Evolutionary conservation across 2,329 filamentous ascomycete species (phyloP).

Genomic region (Talaromyces rugulosus): DNA sequence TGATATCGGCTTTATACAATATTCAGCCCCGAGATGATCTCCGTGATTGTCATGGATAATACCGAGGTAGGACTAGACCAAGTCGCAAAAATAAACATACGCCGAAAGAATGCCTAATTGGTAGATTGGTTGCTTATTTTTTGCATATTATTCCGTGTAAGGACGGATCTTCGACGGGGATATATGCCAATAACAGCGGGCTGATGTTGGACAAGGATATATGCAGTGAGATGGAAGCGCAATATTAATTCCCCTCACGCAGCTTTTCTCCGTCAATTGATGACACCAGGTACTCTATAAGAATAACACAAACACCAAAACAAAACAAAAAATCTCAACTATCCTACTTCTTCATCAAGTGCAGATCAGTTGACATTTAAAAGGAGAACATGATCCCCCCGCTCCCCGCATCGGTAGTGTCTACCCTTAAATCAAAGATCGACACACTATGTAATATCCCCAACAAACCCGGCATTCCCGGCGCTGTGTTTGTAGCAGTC

Average conservation of each 20-base stretch:
- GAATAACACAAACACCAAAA: too few species aligned
- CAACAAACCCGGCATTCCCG: not conserved
- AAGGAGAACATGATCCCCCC: not conserved
- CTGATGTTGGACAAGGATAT: not conserved
- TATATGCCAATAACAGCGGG: not conserved
- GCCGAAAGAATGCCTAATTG: not conserved
- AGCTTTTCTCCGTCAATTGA: too few species aligned
- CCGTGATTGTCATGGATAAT: not conserved
- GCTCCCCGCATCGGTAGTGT: not conserved
- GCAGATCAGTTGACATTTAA: not conserved
- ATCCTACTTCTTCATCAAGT: not conserved
- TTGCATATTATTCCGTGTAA: too few species aligned
- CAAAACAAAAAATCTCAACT: not conserved
- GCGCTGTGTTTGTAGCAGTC: conserved; percentile 14
- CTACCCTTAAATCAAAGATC: not conserved
- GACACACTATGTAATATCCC: not conserved
- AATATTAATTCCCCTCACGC: not conserved
- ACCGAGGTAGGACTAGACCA: not conserved
- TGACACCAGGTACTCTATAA: not conserved
- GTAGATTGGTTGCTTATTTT: not conserved
- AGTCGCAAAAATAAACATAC: not conserved
- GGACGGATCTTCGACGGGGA: not conserved
- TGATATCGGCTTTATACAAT: not conserved
- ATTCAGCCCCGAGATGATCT: not conserved
- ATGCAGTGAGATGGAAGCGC: too few species aligned